phyloP scores from a whole-genome alignment of 257 asterid genomes.

The Cynanchum wilfordii region DNA sequence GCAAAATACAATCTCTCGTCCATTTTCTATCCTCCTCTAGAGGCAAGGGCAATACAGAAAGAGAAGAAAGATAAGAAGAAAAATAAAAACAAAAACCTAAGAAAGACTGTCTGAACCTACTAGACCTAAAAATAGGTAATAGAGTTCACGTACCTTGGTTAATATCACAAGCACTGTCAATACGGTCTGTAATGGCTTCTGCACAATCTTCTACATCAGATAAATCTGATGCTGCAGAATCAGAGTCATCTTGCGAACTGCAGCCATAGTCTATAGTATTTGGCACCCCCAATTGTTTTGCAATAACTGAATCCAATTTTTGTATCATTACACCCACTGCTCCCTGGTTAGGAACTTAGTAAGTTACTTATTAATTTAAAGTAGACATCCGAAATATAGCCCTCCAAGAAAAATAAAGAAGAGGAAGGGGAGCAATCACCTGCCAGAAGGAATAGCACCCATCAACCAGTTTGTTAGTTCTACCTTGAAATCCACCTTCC shows the following conservation, averaged over 20 bases:
- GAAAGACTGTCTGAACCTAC: background rate
- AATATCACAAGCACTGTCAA: constrained; percentile 23
- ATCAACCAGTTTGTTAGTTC: constrained; percentile 95
- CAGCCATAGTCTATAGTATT: constrained; percentile 20
- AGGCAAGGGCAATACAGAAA: background rate
- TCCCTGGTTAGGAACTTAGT: constrained; percentile 48
- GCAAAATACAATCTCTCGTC: background rate
- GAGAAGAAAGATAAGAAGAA: background rate
- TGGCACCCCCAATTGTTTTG: constrained; percentile 55
- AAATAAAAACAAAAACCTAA: background rate
- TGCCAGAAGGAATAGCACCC: constrained; percentile 99
- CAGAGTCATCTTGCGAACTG: constrained; percentile 34
- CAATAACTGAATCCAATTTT: constrained; percentile 41
- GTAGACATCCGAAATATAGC: background rate
- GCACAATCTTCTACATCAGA: constrained; percentile 38
- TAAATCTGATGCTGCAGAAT: constrained; percentile 41
- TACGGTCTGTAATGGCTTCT: constrained; percentile 37
- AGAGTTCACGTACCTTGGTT: constrained; percentile 35
- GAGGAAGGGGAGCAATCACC: constrained; percentile 35
- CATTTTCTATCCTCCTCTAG: background rate
- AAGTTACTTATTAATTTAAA: background rate
- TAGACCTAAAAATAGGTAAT: background rate
- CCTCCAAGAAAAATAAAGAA: background rate
- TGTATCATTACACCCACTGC: constrained; percentile 74
- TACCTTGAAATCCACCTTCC: constrained; percentile 98